Evolutionary conservation across 352 stramenopile species (phyloP).

Genomic region (Globisporangium megalacanthum): DNA sequence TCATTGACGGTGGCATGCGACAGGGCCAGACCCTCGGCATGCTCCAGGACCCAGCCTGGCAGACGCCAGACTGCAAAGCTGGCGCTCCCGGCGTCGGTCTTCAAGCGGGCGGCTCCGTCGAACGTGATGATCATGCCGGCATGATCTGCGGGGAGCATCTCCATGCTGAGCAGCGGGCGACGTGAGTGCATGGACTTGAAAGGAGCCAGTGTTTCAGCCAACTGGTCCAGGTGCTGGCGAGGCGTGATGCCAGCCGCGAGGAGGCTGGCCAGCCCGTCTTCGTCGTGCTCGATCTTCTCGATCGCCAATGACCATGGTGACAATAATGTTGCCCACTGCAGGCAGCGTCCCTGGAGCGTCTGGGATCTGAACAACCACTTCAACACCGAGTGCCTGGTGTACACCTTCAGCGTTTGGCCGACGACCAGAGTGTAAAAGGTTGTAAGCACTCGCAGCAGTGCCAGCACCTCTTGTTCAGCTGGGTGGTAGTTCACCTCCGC

Average conservation of each 20-base stretch:
- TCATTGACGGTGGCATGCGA: neutral
- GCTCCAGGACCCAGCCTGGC: neutral
- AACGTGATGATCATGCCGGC: neutral
- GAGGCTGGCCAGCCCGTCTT: constrained; percentile 4
- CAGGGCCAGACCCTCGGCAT: neutral
- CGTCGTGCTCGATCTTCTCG: neutral
- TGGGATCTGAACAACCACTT: constrained; percentile 25
- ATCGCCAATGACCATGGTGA: too few relatives aligned
- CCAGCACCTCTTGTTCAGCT: constrained; percentile 14
- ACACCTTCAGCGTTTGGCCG: constrained; percentile 4
- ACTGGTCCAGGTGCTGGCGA: constrained; percentile 9
- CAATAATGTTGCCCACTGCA: constrained; percentile 16
- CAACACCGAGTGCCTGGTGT: constrained; percentile 4
- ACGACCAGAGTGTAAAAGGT: constrained; percentile 6
- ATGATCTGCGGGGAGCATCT: neutral
- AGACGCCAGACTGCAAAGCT: neutral
- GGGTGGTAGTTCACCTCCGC: constrained; percentile 11
- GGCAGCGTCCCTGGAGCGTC: constrained; percentile 1
- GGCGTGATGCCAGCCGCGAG: constrained; percentile 9
- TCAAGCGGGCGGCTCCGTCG: neutral
- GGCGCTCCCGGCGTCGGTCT: neutral
- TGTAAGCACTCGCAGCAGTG: constrained; percentile 8
- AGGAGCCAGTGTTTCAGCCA: constrained; percentile 1
- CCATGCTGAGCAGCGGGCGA: neutral
- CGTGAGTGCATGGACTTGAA: neutral